A percentile compares a stretch with the other conserved stretches of the same genome.
phyloP scores from a whole-genome alignment of 257 asterid species.

The Przewalskia tangutica region DNA sequence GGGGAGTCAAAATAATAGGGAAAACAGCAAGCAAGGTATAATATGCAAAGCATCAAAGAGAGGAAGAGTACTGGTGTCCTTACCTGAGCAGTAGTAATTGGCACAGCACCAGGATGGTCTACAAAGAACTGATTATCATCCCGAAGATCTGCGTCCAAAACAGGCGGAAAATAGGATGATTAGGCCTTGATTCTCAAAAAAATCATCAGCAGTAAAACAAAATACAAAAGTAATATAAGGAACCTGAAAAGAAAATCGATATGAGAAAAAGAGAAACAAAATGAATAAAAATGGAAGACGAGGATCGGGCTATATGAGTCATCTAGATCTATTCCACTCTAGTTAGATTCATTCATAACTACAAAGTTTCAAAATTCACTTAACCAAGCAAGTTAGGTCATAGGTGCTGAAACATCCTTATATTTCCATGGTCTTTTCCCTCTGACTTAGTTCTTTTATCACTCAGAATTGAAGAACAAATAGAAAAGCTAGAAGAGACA shows the following conservation, averaged over 20 bases:
- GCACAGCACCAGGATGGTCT: slow-evolving; percentile 93
- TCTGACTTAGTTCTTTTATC: not conserved
- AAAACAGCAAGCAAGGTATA: not conserved
- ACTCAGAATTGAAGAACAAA: not conserved
- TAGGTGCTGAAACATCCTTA: not conserved
- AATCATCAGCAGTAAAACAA: not conserved
- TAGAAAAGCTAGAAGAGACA: not conserved
- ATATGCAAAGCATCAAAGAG: not conserved
- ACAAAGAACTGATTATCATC: slow-evolving; percentile 82
- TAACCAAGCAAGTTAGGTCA: not conserved
- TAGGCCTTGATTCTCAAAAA: not conserved
- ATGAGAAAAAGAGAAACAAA: not conserved
- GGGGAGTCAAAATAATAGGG: not conserved
- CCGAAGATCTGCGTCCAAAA: slow-evolving; percentile 64
- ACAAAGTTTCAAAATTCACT: not conserved
- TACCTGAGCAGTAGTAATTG: slow-evolving; percentile 84
- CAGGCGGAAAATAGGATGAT: not conserved
- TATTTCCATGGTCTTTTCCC: not conserved
- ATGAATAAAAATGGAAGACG: not conserved
- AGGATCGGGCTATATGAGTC: not conserved
- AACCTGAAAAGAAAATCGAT: not conserved
- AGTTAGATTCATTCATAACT: not conserved
- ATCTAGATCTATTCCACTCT: not conserved
- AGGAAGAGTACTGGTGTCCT: not conserved
- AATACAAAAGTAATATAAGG: not conserved